These are phyloP conservation scores for Pseudogymnoascus sp. DNA, from an alignment of 2,329 filamentous ascomycete genomes.

Conservation along the genomic window DNA sequence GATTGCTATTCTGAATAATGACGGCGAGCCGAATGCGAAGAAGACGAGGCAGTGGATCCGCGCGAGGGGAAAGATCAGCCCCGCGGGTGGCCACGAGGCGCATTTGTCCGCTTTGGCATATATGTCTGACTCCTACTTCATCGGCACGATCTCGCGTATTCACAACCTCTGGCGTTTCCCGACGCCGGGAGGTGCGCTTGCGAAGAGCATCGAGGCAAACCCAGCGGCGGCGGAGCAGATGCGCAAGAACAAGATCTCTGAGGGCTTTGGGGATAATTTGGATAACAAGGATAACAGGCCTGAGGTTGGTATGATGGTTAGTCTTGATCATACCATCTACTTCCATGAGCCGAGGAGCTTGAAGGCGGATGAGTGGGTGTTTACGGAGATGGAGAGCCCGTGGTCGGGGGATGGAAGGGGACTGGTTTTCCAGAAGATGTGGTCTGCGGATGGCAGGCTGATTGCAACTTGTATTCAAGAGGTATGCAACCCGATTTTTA, in stretches of 20 bases:
- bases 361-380: slow-evolving; percentile 66
- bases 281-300: slow-evolving; percentile 45
- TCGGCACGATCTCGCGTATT: slow-evolving; percentile 75
- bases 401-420: slow-evolving; percentile 74
- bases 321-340: slow-evolving; percentile 66
- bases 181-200: slow-evolving; percentile 29
- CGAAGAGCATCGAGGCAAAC: neutral
- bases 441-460: slow-evolving; percentile 59
- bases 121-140: slow-evolving; percentile 88
- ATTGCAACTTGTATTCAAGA: slow-evolving; percentile 77
- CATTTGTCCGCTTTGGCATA: slow-evolving; percentile 87
- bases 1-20: slow-evolving; percentile 48
- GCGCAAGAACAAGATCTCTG: slow-evolving; percentile 29
- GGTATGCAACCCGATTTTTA: slow-evolving; percentile 31
- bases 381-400: slow-evolving; percentile 69
- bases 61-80: slow-evolving; percentile 64
- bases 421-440: slow-evolving; percentile 68
- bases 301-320: slow-evolving; percentile 76
- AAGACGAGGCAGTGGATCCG: slow-evolving; percentile 67
- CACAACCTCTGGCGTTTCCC: slow-evolving; percentile 73
- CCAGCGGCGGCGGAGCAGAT: slow-evolving; percentile 43
- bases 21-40: slow-evolving; percentile 52
- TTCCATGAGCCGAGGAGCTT: slow-evolving; percentile 54
- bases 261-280: slow-evolving; percentile 33
- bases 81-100: slow-evolving; percentile 64